Base-by-base conservation (phyloP, 1,284 basidiomycete genomes). In the Abortiporus biennis region DNA sequence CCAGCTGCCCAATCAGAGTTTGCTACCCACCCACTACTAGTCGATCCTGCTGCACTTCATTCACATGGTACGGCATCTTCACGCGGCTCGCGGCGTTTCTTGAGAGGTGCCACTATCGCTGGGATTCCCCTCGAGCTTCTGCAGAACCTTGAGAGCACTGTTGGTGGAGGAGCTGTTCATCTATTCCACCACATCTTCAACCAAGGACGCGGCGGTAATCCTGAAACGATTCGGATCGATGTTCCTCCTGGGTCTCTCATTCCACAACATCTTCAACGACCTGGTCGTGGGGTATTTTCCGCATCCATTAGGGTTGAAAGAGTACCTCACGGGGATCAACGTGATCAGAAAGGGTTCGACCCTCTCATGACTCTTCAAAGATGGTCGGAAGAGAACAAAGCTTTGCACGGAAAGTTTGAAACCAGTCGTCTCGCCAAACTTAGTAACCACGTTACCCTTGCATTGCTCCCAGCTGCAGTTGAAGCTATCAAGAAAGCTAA, bases 371-470 rank as follows among this genome's bases (percentile, higher is more conserved):
- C 95, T 0, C 59, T 83, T n/a, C 85, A 89, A 54, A 78, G 95
- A 35, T 98, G 95, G 94, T 67, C 76, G 1, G 93, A 97, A 55
- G 94, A 96, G 62, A 79, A 79, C 43, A 87, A 85, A 53, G 83
- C 90, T 40, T 69, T 92, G 12, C 81, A 92, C 45, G 81, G 87
- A 25, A 76, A 81, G 52, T 81, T 85, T 46, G 75, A 82, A 13
- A 65, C 71, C 20, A 78, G 85, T 51, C 73, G 92, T 16, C 69
- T 80, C n/a, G 68, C 68, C 13, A 83, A 80, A 54, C 59, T 94
- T 19, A 68, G 70, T 19, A 86, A 85, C 50, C 85, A 96, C 53
- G 69, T 93, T 36, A 66, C 82, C 43, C 68, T 94, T 39, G 76
- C 80, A 4, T 70, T 99, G n/a, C 71, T 96, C 31, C 92, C 93